phyloP scores from a whole-genome alignment of 1,139 yeast genomes.

The Ogataea hybrid region DNA sequence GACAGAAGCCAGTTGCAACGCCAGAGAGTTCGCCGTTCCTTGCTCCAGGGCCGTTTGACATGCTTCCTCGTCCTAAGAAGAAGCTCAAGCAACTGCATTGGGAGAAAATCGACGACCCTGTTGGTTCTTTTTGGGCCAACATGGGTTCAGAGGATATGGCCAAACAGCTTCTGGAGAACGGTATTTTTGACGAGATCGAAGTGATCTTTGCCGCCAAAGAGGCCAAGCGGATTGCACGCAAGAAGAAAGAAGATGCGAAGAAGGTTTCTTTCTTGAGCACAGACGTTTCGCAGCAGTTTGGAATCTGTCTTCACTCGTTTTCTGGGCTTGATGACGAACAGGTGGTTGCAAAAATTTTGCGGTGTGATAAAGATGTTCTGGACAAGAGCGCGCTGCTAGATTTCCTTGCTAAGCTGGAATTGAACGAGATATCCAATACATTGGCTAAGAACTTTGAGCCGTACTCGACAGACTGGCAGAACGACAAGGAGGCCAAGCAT shows the following conservation, averaged over 20 bases:
- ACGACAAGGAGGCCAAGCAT: slow-evolving; percentile 41
- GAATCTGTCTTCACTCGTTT: slow-evolving; percentile 85
- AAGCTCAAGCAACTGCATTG: slow-evolving; percentile 80
- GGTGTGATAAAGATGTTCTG: slow-evolving; percentile 69
- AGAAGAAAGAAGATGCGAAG: slow-evolving; percentile 42
- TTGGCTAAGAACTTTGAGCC: slow-evolving; percentile 69
- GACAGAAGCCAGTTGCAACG: slow-evolving; percentile 30
- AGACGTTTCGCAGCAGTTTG: slow-evolving; percentile 87
- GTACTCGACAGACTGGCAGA: slow-evolving; percentile 58
- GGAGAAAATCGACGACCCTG: slow-evolving; percentile 70
- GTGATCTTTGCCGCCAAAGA: slow-evolving; percentile 78
- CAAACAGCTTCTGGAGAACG: slow-evolving; percentile 58
- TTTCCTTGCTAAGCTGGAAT: slow-evolving; percentile 71
- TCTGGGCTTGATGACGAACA: slow-evolving; percentile 59
- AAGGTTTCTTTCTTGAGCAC: slow-evolving; percentile 68
- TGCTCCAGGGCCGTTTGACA: slow-evolving; percentile 47
- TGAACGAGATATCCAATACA: slow-evolving; percentile 69
- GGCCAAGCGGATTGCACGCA: slow-evolving; percentile 49
- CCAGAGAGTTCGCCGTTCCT: slow-evolving; percentile 33
- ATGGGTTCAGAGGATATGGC: slow-evolving; percentile 51
- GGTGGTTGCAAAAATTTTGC: slow-evolving; percentile 61
- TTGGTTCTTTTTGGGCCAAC: slow-evolving; percentile 65
- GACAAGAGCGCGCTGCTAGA: slow-evolving; percentile 73
- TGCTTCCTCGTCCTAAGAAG: slow-evolving; percentile 71
- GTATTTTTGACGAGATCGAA: slow-evolving; percentile 76